phyloP scores from a whole-genome alignment of 2,329 filamentous ascomycete species.

The Fusarium camptoceras region DNA sequence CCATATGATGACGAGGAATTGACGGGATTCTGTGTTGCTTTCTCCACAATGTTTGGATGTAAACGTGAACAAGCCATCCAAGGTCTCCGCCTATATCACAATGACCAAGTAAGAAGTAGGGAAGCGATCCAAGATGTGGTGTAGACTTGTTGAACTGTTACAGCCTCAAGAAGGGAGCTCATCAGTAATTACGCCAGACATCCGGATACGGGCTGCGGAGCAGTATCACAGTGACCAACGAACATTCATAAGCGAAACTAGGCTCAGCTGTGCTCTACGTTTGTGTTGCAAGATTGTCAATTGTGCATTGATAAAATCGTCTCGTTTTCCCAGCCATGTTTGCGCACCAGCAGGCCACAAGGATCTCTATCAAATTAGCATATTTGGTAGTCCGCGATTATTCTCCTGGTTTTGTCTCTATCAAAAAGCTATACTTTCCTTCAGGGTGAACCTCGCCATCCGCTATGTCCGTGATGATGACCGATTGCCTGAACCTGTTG shows the following conservation, averaged over 20 bases:
- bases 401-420: constrained; percentile 6
- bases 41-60: constrained; percentile 5
- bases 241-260: neutral
- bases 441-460: constrained; percentile 11
- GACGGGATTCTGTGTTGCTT: constrained; percentile 15
- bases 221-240: neutral
- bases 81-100: neutral
- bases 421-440: constrained; percentile 8
- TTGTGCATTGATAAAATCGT: neutral
- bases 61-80: neutral
- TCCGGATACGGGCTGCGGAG: neutral
- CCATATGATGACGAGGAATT: constrained; percentile 25
- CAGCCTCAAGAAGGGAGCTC: neutral
- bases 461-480: constrained; percentile 14
- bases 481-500: constrained; percentile 22
- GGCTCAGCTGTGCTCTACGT: neutral
- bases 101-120: neutral
- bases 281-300: neutral
- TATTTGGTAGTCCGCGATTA: neutral
- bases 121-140: neutral
- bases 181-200: neutral
- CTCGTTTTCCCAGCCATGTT: neutral
- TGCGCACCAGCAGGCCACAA: constrained; percentile 4
- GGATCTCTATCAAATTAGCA: neutral
- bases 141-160: neutral